These are phyloP conservation scores for Fusarium musae DNA, from an alignment of 2,329 filamentous ascomycete genomes.

Conservation along the genomic window DNA sequence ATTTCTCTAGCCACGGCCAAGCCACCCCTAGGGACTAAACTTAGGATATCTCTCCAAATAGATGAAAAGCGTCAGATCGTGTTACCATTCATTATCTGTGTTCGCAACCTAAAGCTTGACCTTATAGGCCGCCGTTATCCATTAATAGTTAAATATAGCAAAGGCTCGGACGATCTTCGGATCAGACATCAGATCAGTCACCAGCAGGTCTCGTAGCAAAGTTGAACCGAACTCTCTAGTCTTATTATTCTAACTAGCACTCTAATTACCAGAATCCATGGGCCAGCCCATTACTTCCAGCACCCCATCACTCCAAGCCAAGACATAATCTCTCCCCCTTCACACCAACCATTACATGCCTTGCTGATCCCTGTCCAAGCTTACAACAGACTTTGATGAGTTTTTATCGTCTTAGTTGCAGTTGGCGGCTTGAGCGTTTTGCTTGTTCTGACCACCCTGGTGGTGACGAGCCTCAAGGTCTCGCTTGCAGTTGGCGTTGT, in stretches of 20 bases:
- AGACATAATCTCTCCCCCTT: background rate
- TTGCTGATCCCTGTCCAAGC: rapidly evolving
- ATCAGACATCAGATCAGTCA: rapidly evolving
- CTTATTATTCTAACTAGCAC: background rate
- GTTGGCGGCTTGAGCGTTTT: background rate
- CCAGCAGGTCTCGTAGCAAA: rapidly evolving
- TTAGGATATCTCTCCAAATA: too few relatives aligned
- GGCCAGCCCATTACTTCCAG: conserved; percentile 1
- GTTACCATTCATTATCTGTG: too few relatives aligned
- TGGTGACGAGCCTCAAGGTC: conserved; percentile 7
- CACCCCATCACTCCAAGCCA: background rate
- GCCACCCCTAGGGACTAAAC: background rate
- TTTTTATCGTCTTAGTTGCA: conserved; percentile 3
- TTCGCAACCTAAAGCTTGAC: too few relatives aligned
- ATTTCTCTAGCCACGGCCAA: background rate
- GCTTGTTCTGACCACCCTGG: conserved; percentile 5
- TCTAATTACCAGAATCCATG: conserved; percentile 1
- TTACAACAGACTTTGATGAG: background rate
- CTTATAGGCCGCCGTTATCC: too few relatives aligned
- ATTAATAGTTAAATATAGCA: too few relatives aligned
- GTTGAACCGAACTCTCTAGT: conserved; percentile 1
- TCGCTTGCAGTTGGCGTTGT: conserved; percentile 2
- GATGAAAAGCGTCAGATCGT: too few relatives aligned
- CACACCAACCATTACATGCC: background rate
- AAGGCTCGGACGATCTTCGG: rapidly evolving